A percentile compares a stretch with the other conserved stretches of the same genome.
Evolutionary conservation across 73 alveolate genomes (phyloP).

Genomic region (Paramecium bursaria): DNA sequence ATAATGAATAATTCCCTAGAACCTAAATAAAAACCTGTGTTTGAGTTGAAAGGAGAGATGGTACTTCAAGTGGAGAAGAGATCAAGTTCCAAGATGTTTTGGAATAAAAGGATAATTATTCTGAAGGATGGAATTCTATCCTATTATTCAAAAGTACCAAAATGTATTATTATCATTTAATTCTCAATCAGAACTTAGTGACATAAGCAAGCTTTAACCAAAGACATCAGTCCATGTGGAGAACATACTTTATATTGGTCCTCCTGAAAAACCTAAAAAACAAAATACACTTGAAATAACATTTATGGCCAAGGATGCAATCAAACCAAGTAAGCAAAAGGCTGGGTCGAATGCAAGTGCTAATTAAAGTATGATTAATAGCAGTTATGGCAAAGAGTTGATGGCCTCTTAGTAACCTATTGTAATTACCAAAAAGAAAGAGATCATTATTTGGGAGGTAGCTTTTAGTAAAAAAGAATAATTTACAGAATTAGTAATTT

Average conservation of each 20-base stretch:
- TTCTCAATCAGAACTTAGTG: conserved; percentile 18
- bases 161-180: not conserved
- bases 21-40: conserved; percentile 19
- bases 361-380: conserved; percentile 19
- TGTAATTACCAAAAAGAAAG: conserved; percentile 29
- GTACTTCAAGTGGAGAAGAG: conserved; percentile 4
- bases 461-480: conserved; percentile 15
- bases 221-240: conserved; percentile 9
- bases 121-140: not conserved
- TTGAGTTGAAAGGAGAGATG: not conserved
- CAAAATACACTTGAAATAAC: conserved; percentile 35
- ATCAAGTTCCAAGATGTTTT: conserved; percentile 36
- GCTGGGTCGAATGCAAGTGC: not conserved
- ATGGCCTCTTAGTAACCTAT: conserved; percentile 44
- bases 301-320: conserved; percentile 51
- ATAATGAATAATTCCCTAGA: not conserved
- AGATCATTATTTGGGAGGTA: conserved; percentile 31
- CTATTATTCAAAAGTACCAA: not conserved
- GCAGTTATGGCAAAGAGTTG: conserved; percentile 49
- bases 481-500: conserved; percentile 17
- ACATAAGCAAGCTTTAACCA: conserved; percentile 3
- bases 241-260: conserved; percentile 44
- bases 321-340: not conserved
- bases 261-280: conserved; percentile 46
- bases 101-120: conserved; percentile 16